Conservation (phyloP, 495 filamentous ascomycete species). For the Aspergillus nidulans region DNA sequence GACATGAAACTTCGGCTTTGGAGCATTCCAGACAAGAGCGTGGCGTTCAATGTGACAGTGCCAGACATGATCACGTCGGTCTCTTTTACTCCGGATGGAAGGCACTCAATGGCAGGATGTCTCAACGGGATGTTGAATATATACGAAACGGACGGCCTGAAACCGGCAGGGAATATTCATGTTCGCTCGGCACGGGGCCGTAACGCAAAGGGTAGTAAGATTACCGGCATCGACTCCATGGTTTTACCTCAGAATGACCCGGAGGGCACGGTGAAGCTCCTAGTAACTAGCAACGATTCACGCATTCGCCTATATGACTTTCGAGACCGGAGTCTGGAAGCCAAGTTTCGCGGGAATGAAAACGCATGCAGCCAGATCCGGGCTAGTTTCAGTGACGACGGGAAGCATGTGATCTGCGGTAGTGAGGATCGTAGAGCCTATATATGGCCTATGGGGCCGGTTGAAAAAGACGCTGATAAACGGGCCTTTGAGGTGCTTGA, state of each 20-base stretch:
- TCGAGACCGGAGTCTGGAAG: constrained; percentile 73
- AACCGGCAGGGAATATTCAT: constrained; percentile 77
- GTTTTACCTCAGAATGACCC: constrained; percentile 53
- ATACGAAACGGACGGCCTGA: constrained; percentile 92
- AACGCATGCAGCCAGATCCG: constrained; percentile 91
- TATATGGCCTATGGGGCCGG: constrained; percentile 69
- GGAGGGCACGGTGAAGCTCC: constrained; percentile 74
- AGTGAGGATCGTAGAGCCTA: constrained; percentile 88
- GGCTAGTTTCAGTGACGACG: constrained; percentile 84
- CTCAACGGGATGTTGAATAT: constrained; percentile 83
- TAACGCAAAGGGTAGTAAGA: constrained; percentile 95
- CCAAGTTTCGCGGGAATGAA: constrained; percentile 90
- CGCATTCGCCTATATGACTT: constrained; percentile 88
- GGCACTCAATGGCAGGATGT: constrained; percentile 82
- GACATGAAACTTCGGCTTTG: constrained; percentile 90
- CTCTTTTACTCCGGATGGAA: constrained; percentile 88
- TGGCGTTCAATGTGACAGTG: constrained; percentile 78
- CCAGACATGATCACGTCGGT: constrained; percentile 92
- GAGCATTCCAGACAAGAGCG: constrained; percentile 95
- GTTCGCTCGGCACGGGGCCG: constrained; percentile 85
- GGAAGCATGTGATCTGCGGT: constrained; percentile 83
- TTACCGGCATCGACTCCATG: constrained; percentile 87
- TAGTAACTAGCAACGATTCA: constrained; percentile 95
- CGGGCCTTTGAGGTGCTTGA: constrained; percentile 81
- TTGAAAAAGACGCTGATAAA: constrained; percentile 71